Percentiles rank a stretch among this genome's conserved stretches.
These are phyloP conservation scores for Pseudopyricularia javanii DNA, from an alignment of 2,329 filamentous ascomycete species.

Conservation along the genomic window DNA sequence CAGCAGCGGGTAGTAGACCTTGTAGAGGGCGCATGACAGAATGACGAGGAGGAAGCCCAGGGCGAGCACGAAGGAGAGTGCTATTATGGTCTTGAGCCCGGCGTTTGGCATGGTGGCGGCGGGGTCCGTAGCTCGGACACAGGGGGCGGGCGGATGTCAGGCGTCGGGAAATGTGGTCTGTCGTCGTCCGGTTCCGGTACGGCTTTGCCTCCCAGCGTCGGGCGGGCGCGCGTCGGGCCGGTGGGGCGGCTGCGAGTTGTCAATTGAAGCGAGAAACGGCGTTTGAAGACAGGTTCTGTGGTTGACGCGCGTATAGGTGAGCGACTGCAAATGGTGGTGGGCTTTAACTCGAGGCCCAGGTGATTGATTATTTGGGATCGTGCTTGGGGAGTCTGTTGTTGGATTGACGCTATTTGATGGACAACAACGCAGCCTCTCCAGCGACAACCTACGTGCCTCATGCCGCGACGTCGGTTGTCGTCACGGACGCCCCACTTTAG, in stretches of 20 bases:
- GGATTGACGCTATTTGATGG: no score
- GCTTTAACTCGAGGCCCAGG: background rate
- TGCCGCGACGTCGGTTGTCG: no score
- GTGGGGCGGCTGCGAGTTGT: background rate
- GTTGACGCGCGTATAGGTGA: background rate
- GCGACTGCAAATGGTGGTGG: background rate
- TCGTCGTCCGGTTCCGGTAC: background rate
- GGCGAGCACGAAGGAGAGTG: conserved; percentile 95
- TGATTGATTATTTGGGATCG: no score
- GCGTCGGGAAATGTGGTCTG: background rate
- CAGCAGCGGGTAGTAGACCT: conserved; percentile 87
- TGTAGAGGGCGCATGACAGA: conserved; percentile 88
- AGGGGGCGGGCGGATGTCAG: no score
- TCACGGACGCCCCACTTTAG: no score
- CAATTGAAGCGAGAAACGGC: background rate
- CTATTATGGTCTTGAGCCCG: conserved; percentile 97
- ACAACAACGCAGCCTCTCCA: no score
- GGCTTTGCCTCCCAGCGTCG: background rate
- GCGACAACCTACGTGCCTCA: no score
- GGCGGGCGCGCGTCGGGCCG: background rate
- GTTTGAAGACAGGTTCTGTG: background rate
- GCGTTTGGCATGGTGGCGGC: conserved; percentile 53
- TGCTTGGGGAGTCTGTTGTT: no score
- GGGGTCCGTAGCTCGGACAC: no score
- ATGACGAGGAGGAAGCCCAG: conserved; percentile 99